Percentiles rank a stretch among this genome's conserved stretches.
Conservation (phyloP, 2,329 filamentous ascomycete genomes). For the Diaporthe caulivora region DNA sequence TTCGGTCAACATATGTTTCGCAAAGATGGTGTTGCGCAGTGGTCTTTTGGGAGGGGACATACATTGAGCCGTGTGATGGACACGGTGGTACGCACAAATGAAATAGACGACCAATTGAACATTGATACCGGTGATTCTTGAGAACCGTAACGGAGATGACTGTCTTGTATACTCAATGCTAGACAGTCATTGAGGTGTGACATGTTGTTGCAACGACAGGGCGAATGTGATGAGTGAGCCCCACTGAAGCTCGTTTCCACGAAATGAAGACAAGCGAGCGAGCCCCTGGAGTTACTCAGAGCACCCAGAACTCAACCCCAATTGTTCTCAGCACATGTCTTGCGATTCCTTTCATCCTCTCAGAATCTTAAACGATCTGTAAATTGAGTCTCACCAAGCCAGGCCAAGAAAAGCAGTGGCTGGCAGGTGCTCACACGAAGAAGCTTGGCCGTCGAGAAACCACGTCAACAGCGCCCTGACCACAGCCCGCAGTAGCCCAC, state of each 20-base stretch:
- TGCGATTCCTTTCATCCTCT: not conserved
- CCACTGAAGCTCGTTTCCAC: slow-evolving; percentile 14
- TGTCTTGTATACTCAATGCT: not conserved
- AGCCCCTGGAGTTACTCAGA: slow-evolving; percentile 1
- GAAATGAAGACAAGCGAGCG: slow-evolving; percentile 12
- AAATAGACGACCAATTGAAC: not conserved
- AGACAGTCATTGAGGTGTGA: not conserved
- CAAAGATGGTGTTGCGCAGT: not conserved
- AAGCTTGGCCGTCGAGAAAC: slow-evolving; percentile 11
- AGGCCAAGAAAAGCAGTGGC: slow-evolving; percentile 20
- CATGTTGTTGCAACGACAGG: not conserved
- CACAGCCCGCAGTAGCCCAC: too few relatives aligned
- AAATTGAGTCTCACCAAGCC: not conserved
- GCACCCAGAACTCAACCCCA: not conserved
- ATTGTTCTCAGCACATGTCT: not conserved
- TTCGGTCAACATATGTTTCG: not conserved
- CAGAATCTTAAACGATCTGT: not conserved
- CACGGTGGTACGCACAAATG: not conserved
- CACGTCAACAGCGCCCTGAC: slow-evolving; percentile 1
- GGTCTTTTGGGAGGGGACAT: not conserved
- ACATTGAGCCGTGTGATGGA: not conserved
- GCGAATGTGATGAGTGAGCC: not conserved
- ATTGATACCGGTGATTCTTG: not conserved
- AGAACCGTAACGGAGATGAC: not conserved
- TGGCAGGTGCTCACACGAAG: not conserved